Evolutionary conservation across 2,329 filamentous ascomycete species (phyloP).

Genomic region (Xylaria sp.): DNA sequence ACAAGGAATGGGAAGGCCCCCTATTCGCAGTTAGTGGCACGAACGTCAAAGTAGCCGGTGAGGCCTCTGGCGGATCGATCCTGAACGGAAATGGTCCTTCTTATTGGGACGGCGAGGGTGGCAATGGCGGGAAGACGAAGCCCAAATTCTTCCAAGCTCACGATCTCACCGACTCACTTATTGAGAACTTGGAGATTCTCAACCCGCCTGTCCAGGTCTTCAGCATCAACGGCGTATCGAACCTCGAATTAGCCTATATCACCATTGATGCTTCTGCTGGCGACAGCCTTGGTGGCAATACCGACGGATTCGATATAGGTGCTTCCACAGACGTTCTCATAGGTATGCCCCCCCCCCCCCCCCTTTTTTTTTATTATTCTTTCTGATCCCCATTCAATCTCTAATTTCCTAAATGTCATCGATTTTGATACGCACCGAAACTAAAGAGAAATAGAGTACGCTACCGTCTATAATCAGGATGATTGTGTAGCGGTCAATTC

Average conservation of each 20-base stretch:
- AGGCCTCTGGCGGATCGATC: conserved; percentile 4
- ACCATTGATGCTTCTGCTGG: conserved; percentile 13
- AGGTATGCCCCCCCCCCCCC: not conserved
- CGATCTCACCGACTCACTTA: conserved; percentile 12
- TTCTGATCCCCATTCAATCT: no score
- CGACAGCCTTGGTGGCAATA: conserved; percentile 5
- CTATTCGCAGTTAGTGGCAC: conserved; percentile 9
- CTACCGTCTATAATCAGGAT: conserved; percentile 14
- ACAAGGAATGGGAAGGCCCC: conserved; percentile 7
- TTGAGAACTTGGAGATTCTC: conserved; percentile 12
- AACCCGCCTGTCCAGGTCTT: conserved; percentile 7
- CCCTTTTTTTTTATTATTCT: no score
- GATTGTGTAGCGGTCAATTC: conserved; percentile 14
- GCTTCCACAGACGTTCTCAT: conserved; percentile 4
- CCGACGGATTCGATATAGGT: conserved; percentile 9
- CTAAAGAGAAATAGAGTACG: not conserved
- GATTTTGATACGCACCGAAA: not conserved
- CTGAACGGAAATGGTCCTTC: conserved; percentile 7
- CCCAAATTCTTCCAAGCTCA: conserved; percentile 13
- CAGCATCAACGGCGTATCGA: conserved; percentile 7
- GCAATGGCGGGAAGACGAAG: conserved; percentile 13
- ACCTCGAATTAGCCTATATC: conserved; percentile 6
- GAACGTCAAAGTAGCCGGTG: conserved; percentile 4
- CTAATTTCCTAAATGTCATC: no score
- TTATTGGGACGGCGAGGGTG: conserved; percentile 8